Base-by-base conservation (phyloP, 345 rosid species). In the Punica granatum region DNA sequence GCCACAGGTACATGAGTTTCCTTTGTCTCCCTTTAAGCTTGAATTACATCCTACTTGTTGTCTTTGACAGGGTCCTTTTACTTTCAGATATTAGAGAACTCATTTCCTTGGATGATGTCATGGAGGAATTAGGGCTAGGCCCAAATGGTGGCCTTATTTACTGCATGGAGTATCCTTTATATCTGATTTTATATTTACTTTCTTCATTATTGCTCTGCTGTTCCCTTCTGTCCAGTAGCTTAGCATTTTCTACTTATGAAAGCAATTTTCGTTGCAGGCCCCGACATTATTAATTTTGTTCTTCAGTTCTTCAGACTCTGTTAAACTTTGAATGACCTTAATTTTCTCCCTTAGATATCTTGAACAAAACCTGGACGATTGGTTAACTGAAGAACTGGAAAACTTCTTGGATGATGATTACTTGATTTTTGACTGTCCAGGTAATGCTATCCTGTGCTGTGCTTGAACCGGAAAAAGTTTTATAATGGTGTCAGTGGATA, bases 151-250 rank as follows among this genome's bases (percentile, higher is more conserved):
- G 84, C 63, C 88, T 90, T 35, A 73, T 90, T 65, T 89, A 93
- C 78, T 87, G 97, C 81, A 91, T 91, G 99, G 99, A 89, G 99
- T 91, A 89, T 88, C 95, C 92, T 82, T 77, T 70, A 4, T 30
- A 7, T 56, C 30, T 67, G 19, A 16, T 63, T 63, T 69, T 35
- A 66, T 53, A n/a, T 49, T 64, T 64, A 10, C 14, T 51, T 30
- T 72, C 61, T 21, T 33, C 4, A 26, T 30, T 18, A 56, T 11
- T 56, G 4, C 33, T 0, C 61, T 54, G 33, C 12, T 28, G 26
- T 25, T 54, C 3, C n/a, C 33, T 26, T 26, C 30, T 11, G 30
- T 28, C 18, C 0, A 18, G 25, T 12, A 30, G 61, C 34, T 56
- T 56, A 15, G 16, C 34, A 28, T 56, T 26, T 26, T 12, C 61